Percentiles rank a stretch among this genome's conserved stretches.
These are phyloP conservation scores for Syncephalis fuscata DNA, from an alignment of 371 early-diverging fungal species.

Conservation along the genomic window DNA sequence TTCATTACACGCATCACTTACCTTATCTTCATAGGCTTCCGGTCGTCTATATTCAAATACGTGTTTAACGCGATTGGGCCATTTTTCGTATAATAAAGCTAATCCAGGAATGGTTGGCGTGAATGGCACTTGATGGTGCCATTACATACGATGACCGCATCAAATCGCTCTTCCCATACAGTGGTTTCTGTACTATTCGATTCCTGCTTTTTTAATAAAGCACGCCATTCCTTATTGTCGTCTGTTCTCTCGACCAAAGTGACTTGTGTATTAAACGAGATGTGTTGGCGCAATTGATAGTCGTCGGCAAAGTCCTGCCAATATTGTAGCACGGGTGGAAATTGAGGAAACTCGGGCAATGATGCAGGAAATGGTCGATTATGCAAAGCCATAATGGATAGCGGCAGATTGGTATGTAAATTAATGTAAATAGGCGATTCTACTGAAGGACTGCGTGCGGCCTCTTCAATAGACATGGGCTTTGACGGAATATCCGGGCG, in stretches of 20 bases:
- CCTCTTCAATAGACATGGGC: slow-evolving; percentile 13
- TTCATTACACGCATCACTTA: slow-evolving; percentile 4
- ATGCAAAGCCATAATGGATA: slow-evolving; percentile 30
- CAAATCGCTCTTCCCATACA: slow-evolving; percentile 14
- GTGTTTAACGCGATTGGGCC: slow-evolving; percentile 16
- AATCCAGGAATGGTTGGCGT: slow-evolving; percentile 33
- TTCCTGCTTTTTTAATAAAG: slow-evolving; percentile 3
- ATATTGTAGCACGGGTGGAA: slow-evolving; percentile 20
- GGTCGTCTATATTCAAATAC: slow-evolving; percentile 35
- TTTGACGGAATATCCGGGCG: slow-evolving; percentile 15
- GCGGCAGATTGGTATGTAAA: slow-evolving; percentile 41
- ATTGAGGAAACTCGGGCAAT: slow-evolving; percentile 8
- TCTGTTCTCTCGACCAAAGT: slow-evolving; percentile 9
- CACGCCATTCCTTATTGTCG: slow-evolving; percentile 10
- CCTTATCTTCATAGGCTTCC: slow-evolving; percentile 18
- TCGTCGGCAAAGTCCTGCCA: slow-evolving; percentile 15
- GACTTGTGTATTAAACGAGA: slow-evolving; percentile 28
- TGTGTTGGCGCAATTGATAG: slow-evolving; percentile 9
- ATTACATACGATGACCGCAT: slow-evolving; percentile 35
- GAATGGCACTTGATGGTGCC: slow-evolving; percentile 37
- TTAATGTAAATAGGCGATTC: slow-evolving; percentile 29
- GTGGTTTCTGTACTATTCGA: slow-evolving; percentile 3
- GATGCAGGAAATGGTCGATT: slow-evolving; percentile 21
- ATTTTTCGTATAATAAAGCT: not conserved
- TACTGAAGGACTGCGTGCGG: slow-evolving; percentile 5